These are phyloP conservation scores for Kodamaea ohmeri DNA, from an alignment of 1,139 yeast genomes.

Conservation along the genomic window DNA sequence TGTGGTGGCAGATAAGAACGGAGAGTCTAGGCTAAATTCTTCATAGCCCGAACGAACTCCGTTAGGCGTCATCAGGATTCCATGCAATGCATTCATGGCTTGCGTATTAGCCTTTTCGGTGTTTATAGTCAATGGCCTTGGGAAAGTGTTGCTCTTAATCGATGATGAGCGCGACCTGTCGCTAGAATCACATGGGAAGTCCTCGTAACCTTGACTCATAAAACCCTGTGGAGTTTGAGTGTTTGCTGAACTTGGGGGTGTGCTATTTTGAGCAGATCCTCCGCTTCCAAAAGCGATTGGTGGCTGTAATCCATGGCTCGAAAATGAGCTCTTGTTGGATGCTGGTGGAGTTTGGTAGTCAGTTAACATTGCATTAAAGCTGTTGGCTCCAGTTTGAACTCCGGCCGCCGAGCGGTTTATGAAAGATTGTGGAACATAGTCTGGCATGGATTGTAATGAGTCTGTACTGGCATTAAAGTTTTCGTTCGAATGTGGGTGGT, in stretches of 20 bases:
- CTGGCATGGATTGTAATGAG: conserved; percentile 45
- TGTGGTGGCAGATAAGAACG: conserved; percentile 43
- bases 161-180: conserved; percentile 28
- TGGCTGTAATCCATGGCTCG: conserved; percentile 22
- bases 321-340: conserved; percentile 32
- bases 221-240: conserved; percentile 18
- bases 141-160: conserved; percentile 26
- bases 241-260: conserved; percentile 15
- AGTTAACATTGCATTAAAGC: conserved; percentile 34
- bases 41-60: conserved; percentile 5
- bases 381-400: conserved; percentile 7
- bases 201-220: conserved; percentile 23
- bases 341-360: conserved; percentile 47
- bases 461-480: conserved; percentile 35
- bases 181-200: conserved; percentile 18
- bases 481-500: conserved; percentile 11
- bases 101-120: conserved; percentile 34
- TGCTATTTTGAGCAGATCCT: conserved; percentile 10
- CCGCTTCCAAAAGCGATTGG: conserved; percentile 10
- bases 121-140: conserved; percentile 41
- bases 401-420: conserved; percentile 31
- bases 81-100: conserved; percentile 29
- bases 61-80: conserved; percentile 13
- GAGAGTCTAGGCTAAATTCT: conserved; percentile 38
- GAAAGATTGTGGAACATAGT: conserved; percentile 43